Base-by-base conservation (phyloP, 73 alveolate genomes). In the Paramecium sexaurelia region DNA sequence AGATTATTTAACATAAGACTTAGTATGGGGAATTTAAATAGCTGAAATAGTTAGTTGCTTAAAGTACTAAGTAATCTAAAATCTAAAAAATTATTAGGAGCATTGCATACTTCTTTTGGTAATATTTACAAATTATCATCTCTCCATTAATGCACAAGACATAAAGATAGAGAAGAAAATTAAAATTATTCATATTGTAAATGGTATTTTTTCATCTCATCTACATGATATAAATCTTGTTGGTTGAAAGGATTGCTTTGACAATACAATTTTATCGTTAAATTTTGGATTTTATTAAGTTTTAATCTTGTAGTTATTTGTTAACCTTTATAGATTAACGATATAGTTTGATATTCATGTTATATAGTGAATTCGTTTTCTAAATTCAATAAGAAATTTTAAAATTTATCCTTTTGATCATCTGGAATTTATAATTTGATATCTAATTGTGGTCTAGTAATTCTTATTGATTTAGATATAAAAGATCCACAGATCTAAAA, bases 401-500 rank as follows among this genome's bases (percentile, higher is more conserved):
- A 45, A 45, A 45, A 45, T 7, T 10, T 45, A 45, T 13, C n/a
- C 26, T 45, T 22, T 15, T 45, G 26, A 7, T 45, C 3, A 13
- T 45, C 57, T 15, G 57, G 22, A 45, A 45, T 45, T 45, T 68
- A 6, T 37, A 71, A 10, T 11, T 33, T 40, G 0, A 71, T 15
- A 36, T 71, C 86, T 33, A 71, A 71, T 71, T 33, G 66, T 6
- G 86, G 86, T 71, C 17, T 71, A 27, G 86, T 71, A 3, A 37
- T 37, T 35, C 86, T 71, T n/a, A 71, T 17, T 27, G 86, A 71
- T 71, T 71, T 35, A 10, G 86, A 27, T 11, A 19, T 15, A 71
- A 71, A 71, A 0, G 55, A 26, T 29, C 85, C 85, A 24, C 9
- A 3, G n/a, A 45, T 45, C n/a, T 45, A 7, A 22, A 45, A 45